A percentile compares a stretch with the other conserved stretches of the same genome.
Evolutionary conservation across 2,329 filamentous ascomycete species (phyloP).

Genomic region (Ilyonectria robusta): DNA sequence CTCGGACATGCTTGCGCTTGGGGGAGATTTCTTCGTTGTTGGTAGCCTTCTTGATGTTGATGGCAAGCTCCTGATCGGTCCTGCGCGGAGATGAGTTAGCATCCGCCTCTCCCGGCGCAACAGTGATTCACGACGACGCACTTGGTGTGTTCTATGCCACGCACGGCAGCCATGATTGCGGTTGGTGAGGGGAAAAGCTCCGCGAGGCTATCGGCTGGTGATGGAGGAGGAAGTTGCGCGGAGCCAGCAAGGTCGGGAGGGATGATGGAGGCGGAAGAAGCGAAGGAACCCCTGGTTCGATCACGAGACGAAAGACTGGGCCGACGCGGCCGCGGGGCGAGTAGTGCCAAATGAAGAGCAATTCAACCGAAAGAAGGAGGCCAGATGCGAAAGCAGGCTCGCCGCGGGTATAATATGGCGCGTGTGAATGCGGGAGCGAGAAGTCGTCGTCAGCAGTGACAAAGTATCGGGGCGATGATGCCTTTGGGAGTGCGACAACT

Average conservation of each 20-base stretch:
- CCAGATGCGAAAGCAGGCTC: neutral
- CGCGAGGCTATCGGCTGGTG: conserved; percentile 28
- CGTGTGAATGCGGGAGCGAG: conserved; percentile 19
- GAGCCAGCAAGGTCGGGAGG: neutral
- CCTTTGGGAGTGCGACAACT: conserved; percentile 40
- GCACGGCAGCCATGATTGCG: conserved; percentile 50
- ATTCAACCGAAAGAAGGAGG: conserved; percentile 7
- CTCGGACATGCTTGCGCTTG: conserved; percentile 94
- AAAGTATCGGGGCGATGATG: conserved; percentile 36
- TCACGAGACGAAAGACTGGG: conserved; percentile 45
- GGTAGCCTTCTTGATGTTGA: conserved; percentile 80
- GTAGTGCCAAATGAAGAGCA: conserved; percentile 22
- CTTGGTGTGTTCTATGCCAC: conserved; percentile 56
- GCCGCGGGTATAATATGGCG: neutral
- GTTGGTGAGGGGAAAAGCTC: conserved; percentile 36
- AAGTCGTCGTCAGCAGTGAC: conserved; percentile 49
- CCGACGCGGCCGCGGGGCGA: conserved; percentile 40
- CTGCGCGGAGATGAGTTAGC: conserved; percentile 55
- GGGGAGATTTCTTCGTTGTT: conserved; percentile 77
- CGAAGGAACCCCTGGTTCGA: conserved; percentile 43
- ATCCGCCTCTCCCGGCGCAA: conserved; percentile 19
- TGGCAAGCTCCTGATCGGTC: conserved; percentile 77
- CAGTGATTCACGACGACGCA: conserved; percentile 39
- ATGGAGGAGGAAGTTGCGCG: neutral
- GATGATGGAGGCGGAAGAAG: neutral